Evolutionary conservation across 2,329 filamentous ascomycete genomes (phyloP), one percentile per base, ranked within the genome.

Genomic region (Claviceps paspali): DNA sequence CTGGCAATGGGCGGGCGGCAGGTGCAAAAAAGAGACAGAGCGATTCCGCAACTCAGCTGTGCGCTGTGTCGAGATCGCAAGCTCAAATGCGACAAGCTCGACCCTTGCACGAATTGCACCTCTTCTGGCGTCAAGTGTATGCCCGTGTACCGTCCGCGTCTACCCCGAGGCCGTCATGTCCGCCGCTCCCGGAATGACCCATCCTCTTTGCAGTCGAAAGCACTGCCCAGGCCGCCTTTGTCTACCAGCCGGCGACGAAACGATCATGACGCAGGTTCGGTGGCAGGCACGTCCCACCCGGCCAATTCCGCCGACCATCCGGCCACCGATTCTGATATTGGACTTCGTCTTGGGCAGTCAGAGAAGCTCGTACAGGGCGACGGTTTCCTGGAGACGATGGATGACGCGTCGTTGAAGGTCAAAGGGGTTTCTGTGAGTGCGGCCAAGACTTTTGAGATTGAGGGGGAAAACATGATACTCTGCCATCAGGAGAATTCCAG

Each of bases 71-170:
- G 41, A 15, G 43, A 46, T 18, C 43, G 46, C 36, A 48, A 48
- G 38, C 38, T 47, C 31, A 47, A 43, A 30, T 48, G 46, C 32
- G 43, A 48, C 35, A 48, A 47, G 23, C 43, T 45, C 33, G 39
- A 40, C 14, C 46, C 46, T 12, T 48, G 45, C 36, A 41, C 46
- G 7, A 46, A 46, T 24, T 47, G 45, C 24, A 38, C 36, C 1
- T 42, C 40, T 2, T 39, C 42, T 23, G 38, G 44, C 5, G 24
- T 39, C 3, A 36, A 18, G 6, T 47, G 46, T 24, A 32, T 42
- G 6, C 42, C 46, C 6, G 41, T 46, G 7, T 38, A 47, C 15
- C 39, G 43, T 33, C 38, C 38, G 10, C 37, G 41, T 33, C 14
- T 43, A n/a, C 41, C 43, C 4, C 32, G 43, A 29, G 40, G 45